Conservation (phyloP, 192 early-diverging fungal genomes). For the Gaertneriomyces sp. region DNA sequence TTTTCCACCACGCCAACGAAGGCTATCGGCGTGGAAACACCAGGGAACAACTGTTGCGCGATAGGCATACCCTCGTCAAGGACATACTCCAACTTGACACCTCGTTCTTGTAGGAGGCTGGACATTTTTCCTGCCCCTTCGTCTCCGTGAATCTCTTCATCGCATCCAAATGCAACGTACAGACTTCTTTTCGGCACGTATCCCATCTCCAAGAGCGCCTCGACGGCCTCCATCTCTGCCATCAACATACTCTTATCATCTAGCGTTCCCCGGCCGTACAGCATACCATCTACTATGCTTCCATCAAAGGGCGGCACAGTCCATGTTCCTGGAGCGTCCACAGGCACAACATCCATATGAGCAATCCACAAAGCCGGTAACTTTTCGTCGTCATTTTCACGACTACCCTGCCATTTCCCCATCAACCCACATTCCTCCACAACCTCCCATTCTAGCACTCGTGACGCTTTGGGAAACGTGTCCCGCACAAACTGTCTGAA, state of each 20-base stretch:
- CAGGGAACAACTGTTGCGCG: slow-evolving; percentile 28
- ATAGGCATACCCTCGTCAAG: slow-evolving; percentile 45
- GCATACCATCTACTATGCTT: slow-evolving; percentile 25
- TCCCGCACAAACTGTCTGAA: slow-evolving; percentile 20
- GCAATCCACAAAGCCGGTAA: slow-evolving; percentile 36
- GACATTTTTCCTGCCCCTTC: slow-evolving; percentile 34
- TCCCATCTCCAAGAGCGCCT: slow-evolving; percentile 37
- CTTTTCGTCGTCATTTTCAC: slow-evolving; percentile 15
- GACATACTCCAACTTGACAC: slow-evolving; percentile 33
- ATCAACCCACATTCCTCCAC: slow-evolving; percentile 36
- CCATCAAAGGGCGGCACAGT: slow-evolving; percentile 41
- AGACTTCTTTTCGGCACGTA: slow-evolving; percentile 37
- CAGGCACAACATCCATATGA: slow-evolving; percentile 48
- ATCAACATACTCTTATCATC: slow-evolving; percentile 45
- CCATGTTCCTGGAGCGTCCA: slow-evolving; percentile 38
- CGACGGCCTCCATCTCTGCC: slow-evolving; percentile 39
- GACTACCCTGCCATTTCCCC: slow-evolving; percentile 40
- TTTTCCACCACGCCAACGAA: slow-evolving; percentile 44
- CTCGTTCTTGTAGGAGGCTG: slow-evolving; percentile 21
- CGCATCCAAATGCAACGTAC: slow-evolving; percentile 45
- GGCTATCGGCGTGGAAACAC: slow-evolving; percentile 24
- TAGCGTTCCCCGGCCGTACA: slow-evolving; percentile 30
- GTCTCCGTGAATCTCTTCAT: slow-evolving; percentile 36
- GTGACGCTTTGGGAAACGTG: slow-evolving; percentile 26
- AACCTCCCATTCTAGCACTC: slow-evolving; percentile 27